Base-by-base conservation (phyloP, 306 rosid genomes). In the Lathyrus tuberosus region DNA sequence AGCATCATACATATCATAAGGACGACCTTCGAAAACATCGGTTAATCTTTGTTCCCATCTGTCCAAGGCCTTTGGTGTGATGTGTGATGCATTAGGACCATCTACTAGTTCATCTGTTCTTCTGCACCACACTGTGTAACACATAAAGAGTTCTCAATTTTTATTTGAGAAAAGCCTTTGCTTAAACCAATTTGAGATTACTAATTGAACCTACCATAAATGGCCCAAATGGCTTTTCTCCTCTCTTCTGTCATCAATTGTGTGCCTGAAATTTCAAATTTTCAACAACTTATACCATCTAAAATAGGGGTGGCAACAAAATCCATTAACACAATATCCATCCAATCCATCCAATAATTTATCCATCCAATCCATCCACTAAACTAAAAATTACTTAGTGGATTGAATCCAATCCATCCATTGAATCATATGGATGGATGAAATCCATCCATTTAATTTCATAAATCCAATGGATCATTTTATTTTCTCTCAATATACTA, bases 101-200 rank as follows among this genome's bases (percentile, higher is more conserved):
- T 94, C 98, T 63, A 94, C 98, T 12, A 94, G 84, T 52, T 94
- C 98, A 48, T 94, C 97, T 1, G 98, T 94, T 67, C 98, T 94
- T 77, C 98, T 83, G 75, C 98, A 94, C 98, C 98, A 94, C 63
- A 94, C 98, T 94, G 72, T 81, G 17, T 16, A 85, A 47, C 53
- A 35, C 62, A 74, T 46, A 78, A 70, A 31, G 10, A 10, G 2
- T 41, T 47, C 15, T 71, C 61, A 62, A 54, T 35, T 70, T 49
- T 56, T 47, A 6, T 30, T 10, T 24, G 15, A 20, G 5, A 38
- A 38, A 53, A 53, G 54, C 41, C 10, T 6, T 24, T 15, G 16
- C 28, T 2, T 14, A 8, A 72, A 15, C 18, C 40, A 20, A 56
- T 63, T 33, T 20, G 38, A 24, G 22, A 56, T 24, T 54, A 28